Base-by-base conservation (phyloP, 176 grass and related monocot genomes). In the Olyra latifolia region DNA sequence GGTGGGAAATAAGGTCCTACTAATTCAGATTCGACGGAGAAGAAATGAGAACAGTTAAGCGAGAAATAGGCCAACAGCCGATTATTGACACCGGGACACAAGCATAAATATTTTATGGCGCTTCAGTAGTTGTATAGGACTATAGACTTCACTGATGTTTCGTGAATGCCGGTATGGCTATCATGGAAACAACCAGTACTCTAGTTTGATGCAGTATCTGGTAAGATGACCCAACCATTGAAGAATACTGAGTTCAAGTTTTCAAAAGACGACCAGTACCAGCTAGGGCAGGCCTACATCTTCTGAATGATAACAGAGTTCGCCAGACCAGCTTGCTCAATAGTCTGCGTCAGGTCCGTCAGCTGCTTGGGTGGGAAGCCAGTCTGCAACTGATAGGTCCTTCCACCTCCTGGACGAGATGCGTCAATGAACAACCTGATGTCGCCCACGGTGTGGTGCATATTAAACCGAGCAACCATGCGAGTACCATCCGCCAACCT, bases 231-330 rank as follows among this genome's bases (percentile, higher is more conserved):
- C 48, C 66, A 53, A 45, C 78, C 45, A 53, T 43, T 39, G 32
- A 68, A 68, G 62, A 41, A 19, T 38, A 43, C 25, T 0, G 56
- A 13, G 20, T 40, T 71, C 6, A n/a, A 8, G 60, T 50, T 19
- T 81, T 19, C 0, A 39, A 8, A 71, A 60, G 53, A 47, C 41
- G 32, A 68, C 10, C 5, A 22, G 66, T 23, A 24, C 43, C 27
- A 74, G 16, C 28, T 30, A 14, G 40, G 30, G 11, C 27, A 73
- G 57, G 39, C 58, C 83, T 95, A 99, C 48, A 89, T 83, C 80
- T 95, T 93, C 88, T 95, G 96, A 82, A 93, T 89, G 81, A 95
- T 71, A 66, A 99, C 96, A 40, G 90, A 95, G 84, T 93, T 99
- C 3, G 68, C 76, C 44, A 99, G 82, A 28, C 96, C 92, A 46